Evolutionary conservation across 140 eudicot genomes (phyloP).

Genomic region (Bidens hawaiensis): DNA sequence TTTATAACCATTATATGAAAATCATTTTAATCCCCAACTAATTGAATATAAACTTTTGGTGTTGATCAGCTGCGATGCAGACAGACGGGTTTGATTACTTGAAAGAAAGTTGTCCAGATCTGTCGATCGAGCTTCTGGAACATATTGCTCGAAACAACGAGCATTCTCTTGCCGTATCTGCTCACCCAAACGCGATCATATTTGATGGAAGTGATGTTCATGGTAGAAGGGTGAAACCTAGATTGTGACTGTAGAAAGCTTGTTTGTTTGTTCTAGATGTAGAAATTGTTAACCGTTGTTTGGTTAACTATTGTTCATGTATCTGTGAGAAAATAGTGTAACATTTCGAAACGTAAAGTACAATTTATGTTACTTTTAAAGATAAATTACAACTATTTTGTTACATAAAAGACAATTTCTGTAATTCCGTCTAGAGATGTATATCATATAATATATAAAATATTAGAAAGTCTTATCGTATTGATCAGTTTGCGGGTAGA

Average conservation of each 20-base stretch:
- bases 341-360: no score
- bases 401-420: no score
- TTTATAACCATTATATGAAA: no score
- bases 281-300: background rate
- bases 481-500: no score
- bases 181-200: slow-evolving; percentile 36
- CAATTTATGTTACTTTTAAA: no score
- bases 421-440: no score
- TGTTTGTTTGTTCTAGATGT: slow-evolving; percentile 3
- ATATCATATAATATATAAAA: no score
- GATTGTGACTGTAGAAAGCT: slow-evolving; percentile 35
- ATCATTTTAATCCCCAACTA: background rate
- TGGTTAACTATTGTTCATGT: slow-evolving; percentile 4
- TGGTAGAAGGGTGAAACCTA: slow-evolving; percentile 81
- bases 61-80: no score
- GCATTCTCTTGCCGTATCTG: slow-evolving; percentile 46
- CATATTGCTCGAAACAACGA: slow-evolving; percentile 63
- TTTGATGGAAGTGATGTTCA: slow-evolving; percentile 61
- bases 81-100: slow-evolving; percentile 83
- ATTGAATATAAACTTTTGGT: background rate
- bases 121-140: slow-evolving; percentile 69
- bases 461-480: no score
- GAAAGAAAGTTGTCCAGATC: slow-evolving; percentile 73
- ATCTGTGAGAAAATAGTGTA: slow-evolving; percentile 8
- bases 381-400: no score